A percentile compares a stretch with the other conserved stretches of the same genome.
phyloP scores from a whole-genome alignment of 2,329 filamentous ascomycete species.

The Thielaviopsis ethacetica region DNA sequence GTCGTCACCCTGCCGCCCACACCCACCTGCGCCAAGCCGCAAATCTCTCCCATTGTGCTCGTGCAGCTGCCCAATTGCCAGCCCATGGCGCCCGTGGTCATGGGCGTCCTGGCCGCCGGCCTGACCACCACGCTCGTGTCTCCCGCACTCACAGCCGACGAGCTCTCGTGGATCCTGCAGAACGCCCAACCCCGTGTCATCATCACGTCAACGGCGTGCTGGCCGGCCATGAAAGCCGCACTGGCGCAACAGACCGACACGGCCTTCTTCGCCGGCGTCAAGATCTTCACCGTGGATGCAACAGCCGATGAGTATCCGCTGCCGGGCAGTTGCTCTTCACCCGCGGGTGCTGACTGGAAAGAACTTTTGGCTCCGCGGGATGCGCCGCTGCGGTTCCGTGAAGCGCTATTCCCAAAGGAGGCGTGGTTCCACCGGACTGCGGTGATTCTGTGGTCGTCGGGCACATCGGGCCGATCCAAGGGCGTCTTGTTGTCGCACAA shows the following conservation, averaged over 20 bases:
- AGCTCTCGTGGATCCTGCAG: constrained; percentile 26
- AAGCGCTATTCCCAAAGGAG: background rate
- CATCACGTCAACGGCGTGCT: constrained; percentile 20
- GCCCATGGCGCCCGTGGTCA: constrained; percentile 21
- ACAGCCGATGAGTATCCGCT: constrained; percentile 20
- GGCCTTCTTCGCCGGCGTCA: constrained; percentile 27
- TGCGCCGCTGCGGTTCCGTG: background rate
- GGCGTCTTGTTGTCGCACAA: constrained; percentile 56
- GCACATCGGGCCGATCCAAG: constrained; percentile 59
- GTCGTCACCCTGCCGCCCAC: constrained; percentile 22
- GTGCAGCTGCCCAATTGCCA: constrained; percentile 27
- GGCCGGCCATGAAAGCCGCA: constrained; percentile 20
- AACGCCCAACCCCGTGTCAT: constrained; percentile 23
- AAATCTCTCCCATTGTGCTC: constrained; percentile 25
- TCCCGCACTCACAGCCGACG: constrained; percentile 23
- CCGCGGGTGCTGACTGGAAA: constrained; percentile 36
- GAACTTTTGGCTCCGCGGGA: constrained; percentile 26
- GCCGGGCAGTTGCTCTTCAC: background rate
- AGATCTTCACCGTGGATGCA: constrained; percentile 39
- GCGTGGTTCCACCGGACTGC: constrained; percentile 37
- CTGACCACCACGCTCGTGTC: constrained; percentile 25
- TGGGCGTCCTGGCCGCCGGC: constrained; percentile 24
- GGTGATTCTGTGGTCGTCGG: constrained; percentile 31
- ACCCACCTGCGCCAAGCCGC: constrained; percentile 21
- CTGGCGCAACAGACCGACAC: constrained; percentile 20